Evolutionary conservation across 1,139 yeast genomes (phyloP).

Genomic region (Magnusiomyces ingens): DNA sequence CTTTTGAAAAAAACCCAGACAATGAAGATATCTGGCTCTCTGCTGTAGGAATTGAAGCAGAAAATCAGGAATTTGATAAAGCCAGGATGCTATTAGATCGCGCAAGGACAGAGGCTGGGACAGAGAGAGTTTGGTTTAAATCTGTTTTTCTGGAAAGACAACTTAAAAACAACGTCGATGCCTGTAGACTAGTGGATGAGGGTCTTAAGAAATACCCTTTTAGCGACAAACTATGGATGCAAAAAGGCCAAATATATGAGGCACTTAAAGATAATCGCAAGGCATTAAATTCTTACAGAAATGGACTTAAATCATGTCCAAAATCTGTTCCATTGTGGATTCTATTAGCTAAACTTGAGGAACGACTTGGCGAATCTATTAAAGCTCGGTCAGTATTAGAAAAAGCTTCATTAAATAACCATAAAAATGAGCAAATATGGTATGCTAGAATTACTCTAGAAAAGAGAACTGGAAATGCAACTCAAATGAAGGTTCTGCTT

Average conservation of each 20-base stretch:
- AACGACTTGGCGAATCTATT: conserved; percentile 38
- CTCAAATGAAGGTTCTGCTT: conserved; percentile 51
- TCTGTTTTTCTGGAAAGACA: conserved; percentile 52
- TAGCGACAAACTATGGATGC: conserved; percentile 48
- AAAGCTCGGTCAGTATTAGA: conserved; percentile 72
- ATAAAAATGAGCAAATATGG: conserved; percentile 49
- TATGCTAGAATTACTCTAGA: conserved; percentile 57
- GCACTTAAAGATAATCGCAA: conserved; percentile 30
- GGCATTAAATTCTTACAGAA: conserved; percentile 45
- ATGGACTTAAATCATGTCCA: conserved; percentile 48
- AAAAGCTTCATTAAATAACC: conserved; percentile 51
- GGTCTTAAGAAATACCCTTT: conserved; percentile 45
- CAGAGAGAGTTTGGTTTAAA: conserved; percentile 54
- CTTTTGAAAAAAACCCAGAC: conserved; percentile 39
- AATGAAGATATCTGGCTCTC: conserved; percentile 65
- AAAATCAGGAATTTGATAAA: conserved; percentile 33
- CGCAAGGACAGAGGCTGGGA: conserved; percentile 35
- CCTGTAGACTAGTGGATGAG: conserved; percentile 39
- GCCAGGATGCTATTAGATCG: conserved; percentile 42
- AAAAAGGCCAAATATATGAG: conserved; percentile 49
- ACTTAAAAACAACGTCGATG: conserved; percentile 30
- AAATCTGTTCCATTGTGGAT: conserved; percentile 49
- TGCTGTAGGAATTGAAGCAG: conserved; percentile 54
- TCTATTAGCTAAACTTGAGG: conserved; percentile 45
- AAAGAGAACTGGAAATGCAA: conserved; percentile 39